A percentile compares a stretch with the other conserved stretches of the same genome.
These are phyloP conservation scores for Starmerella potacharoeniae DNA, from an alignment of 805 yeast species.

Conservation along the genomic window DNA sequence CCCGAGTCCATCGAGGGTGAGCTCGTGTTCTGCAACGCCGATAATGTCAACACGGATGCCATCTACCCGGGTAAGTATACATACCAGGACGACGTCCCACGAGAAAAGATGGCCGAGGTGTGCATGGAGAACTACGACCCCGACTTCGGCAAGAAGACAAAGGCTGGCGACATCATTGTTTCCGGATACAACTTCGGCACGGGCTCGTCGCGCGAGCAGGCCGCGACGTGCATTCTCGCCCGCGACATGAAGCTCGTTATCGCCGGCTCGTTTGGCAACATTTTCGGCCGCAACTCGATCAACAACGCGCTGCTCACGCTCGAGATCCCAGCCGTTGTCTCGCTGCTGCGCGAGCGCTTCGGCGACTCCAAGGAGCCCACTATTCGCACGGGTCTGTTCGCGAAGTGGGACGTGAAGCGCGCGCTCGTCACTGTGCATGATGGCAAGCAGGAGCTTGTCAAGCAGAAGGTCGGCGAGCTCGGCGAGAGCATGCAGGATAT, in stretches of 20 bases:
- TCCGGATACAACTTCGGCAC: slow-evolving; percentile 96
- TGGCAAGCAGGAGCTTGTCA: slow-evolving; percentile 44
- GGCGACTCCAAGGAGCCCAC: slow-evolving; percentile 55
- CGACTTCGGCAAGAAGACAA: slow-evolving; percentile 70
- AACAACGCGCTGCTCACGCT: slow-evolving; percentile 90
- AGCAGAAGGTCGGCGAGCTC: slow-evolving; percentile 87
- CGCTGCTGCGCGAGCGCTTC: slow-evolving; percentile 61
- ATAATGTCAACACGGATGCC: slow-evolving; percentile 88
- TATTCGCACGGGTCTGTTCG: slow-evolving; percentile 86
- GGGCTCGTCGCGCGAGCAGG: slow-evolving; percentile 97
- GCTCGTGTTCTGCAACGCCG: slow-evolving; percentile 90
- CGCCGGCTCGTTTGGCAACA: slow-evolving; percentile 95
- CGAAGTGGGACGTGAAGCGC: slow-evolving; percentile 84
- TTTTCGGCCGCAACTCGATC: slow-evolving; percentile 89
- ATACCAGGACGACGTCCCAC: slow-evolving; percentile 91
- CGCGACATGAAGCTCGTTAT: slow-evolving; percentile 87
- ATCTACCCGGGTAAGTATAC: slow-evolving; percentile 98
- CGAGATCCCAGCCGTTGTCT: slow-evolving; percentile 81
- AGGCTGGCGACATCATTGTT: slow-evolving; percentile 78
- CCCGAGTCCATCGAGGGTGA: slow-evolving; percentile 86
- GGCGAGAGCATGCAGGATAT: slow-evolving; percentile 94
- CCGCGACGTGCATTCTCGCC: slow-evolving; percentile 95
- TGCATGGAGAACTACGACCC: slow-evolving; percentile 98
- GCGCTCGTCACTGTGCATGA: slow-evolving; percentile 74
- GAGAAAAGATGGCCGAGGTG: slow-evolving; percentile 95